Conservation (phyloP, 2,329 filamentous ascomycete species). For the Orbilia quercus region DNA sequence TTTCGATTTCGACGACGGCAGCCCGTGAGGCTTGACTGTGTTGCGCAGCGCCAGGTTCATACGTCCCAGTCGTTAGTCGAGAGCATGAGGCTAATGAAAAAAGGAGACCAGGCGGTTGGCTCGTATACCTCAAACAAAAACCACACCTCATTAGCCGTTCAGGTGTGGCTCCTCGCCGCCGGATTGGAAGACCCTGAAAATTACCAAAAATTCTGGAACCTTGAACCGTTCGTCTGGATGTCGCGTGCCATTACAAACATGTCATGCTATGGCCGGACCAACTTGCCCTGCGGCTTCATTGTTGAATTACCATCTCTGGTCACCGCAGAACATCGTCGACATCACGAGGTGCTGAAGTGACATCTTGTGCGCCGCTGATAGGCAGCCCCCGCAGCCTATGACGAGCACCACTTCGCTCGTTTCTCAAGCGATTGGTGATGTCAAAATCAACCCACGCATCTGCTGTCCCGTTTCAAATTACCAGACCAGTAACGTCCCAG, state of each 20-base stretch:
- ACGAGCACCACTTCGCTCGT: neutral
- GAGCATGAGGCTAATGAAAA: conserved; percentile 52
- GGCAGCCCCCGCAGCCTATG: conserved; percentile 20
- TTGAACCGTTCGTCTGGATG: conserved; percentile 2
- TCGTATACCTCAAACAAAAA: conserved; percentile 48
- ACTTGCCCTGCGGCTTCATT: neutral
- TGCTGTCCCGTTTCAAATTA: conserved; percentile 27
- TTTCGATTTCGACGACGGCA: neutral
- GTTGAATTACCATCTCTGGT: neutral
- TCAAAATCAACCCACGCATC: conserved; percentile 31
- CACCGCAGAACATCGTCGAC: neutral
- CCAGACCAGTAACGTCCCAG: conserved; percentile 2
- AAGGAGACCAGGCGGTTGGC: conserved; percentile 36
- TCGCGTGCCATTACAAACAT: conserved; percentile 17
- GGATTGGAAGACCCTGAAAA: conserved; percentile 20
- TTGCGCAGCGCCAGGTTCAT: conserved; percentile 12
- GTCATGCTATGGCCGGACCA: neutral
- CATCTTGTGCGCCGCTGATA: conserved; percentile 2
- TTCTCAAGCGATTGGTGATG: conserved; percentile 39
- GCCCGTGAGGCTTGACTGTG: neutral
- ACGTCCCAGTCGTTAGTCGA: conserved; percentile 14
- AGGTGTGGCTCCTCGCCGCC: conserved; percentile 37
- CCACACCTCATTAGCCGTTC: conserved; percentile 31
- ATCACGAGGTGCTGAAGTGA: neutral
- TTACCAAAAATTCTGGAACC: neutral